Base-by-base conservation (phyloP, 2,329 filamentous ascomycete genomes). In the Capronia epimyces region DNA sequence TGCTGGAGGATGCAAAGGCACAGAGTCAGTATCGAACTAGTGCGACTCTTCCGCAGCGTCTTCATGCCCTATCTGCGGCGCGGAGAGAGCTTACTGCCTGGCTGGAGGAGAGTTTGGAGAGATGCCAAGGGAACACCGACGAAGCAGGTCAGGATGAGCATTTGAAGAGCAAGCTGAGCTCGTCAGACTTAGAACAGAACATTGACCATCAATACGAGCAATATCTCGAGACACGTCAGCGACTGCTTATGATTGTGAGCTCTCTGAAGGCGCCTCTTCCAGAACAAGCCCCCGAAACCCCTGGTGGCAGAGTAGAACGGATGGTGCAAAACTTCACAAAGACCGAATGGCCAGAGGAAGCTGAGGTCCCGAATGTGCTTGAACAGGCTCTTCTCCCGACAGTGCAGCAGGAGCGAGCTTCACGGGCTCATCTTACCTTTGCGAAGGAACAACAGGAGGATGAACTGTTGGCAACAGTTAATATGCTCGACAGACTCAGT, bases 91-190 rank as follows among this genome's bases (percentile, higher is more conserved):
- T 61, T 34, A 56, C 58, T 15, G 29, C 32, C 5, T 61, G 59
- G 57, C 43, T 61, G 13, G 55, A 56, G 34, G 47, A 57, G 18
- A 54, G 44, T 22, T 22, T 61, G 40, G 57, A 56, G 20, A 48
- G 29, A n/a, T 57, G 52, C 31, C 48, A 55, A 32, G 36, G 41
- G 12, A 31, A 27, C 10, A 16, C 12, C 20, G 16, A 41, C 36
- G n/a, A 15, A 13, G 21, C 36, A 12, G 7, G 43, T 31, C 18
- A 9, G 9, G 13, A 42, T 25, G 1, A 25, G n/a, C 22, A 41
- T n/a, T n/a, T n/a, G n/a, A n/a, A n/a, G n/a, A n/a, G n/a, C n/a
- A n/a, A n/a, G n/a, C n/a, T n/a, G n/a, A n/a, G n/a, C n/a, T n/a
- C n/a, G n/a, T n/a, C 10, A 18, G 31, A 43, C 13, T 46, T 16